A percentile compares a stretch with the other conserved stretches of the same genome.
These are phyloP conservation scores for Hanseniaspora gamundiae DNA, from an alignment of 1,139 yeast genomes.

Conservation along the genomic window DNA sequence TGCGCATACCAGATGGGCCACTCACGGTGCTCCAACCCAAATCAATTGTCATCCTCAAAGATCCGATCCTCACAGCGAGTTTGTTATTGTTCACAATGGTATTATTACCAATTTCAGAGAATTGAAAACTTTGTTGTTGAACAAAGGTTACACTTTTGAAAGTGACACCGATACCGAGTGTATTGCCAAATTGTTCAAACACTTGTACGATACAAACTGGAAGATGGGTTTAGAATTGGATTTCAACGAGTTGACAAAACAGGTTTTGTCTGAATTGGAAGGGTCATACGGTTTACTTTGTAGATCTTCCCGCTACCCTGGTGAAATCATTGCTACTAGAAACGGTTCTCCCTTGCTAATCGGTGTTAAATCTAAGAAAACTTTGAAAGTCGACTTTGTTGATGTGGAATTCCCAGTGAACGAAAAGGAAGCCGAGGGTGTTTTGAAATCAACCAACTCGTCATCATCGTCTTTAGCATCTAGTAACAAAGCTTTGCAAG, in stretches of 20 bases:
- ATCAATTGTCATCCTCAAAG: constrained; percentile 93
- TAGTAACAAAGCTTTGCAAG: constrained; percentile 2
- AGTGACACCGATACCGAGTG: constrained; percentile 97
- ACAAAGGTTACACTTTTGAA: constrained; percentile 76
- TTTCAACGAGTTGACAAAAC: constrained; percentile 85
- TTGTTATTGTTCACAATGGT: constrained; percentile 94
- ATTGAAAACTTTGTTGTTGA: constrained; percentile 63
- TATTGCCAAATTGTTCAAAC: constrained; percentile 90
- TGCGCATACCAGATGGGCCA: constrained; percentile 99
- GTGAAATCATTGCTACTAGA: constrained; percentile 93
- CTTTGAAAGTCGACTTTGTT: constrained; percentile 93
- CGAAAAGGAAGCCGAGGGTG: constrained; percentile 27
- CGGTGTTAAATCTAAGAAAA: constrained; percentile 93
- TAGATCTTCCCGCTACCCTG: constrained; percentile 84
- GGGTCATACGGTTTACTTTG: constrained; percentile 96
- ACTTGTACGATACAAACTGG: constrained; percentile 70
- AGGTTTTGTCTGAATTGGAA: constrained; percentile 84
- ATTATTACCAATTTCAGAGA: constrained; percentile 93
- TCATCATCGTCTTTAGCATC: constrained; percentile 4
- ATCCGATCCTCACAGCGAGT: constrained; percentile 72
- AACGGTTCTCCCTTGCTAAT: constrained; percentile 95
- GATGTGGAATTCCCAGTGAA: constrained; percentile 91
- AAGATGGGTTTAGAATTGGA: constrained; percentile 61
- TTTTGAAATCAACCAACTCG: constrained; percentile 16
- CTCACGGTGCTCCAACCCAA: constrained; percentile 89